phyloP scores from a whole-genome alignment of 1,139 yeast genomes.

The Hanseniaspora gamundiae region DNA sequence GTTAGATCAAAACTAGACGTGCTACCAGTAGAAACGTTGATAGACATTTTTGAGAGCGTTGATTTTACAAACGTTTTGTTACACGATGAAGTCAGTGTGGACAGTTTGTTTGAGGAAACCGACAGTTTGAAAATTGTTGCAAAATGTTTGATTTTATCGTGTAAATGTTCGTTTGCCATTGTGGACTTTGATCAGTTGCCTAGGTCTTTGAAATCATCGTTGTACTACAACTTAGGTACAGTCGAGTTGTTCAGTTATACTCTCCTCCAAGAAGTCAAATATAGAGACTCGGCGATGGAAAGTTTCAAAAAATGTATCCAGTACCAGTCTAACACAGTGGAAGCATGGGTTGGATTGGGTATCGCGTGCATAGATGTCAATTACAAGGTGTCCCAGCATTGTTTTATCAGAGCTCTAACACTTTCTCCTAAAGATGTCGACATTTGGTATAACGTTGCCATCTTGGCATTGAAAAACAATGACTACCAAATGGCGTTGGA shows the following conservation, averaged over 20 bases:
- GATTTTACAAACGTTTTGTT: constrained; percentile 5
- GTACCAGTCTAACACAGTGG: constrained; percentile 55
- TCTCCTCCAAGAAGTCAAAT: constrained; percentile 21
- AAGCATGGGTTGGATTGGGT: constrained; percentile 78
- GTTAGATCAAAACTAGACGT: constrained; percentile 34
- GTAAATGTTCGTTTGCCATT: constrained; percentile 18
- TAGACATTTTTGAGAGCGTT: constrained; percentile 25
- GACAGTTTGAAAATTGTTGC: constrained; percentile 18
- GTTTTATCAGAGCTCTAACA: constrained; percentile 72
- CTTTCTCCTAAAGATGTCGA: constrained; percentile 55
- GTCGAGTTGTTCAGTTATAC: constrained; percentile 42
- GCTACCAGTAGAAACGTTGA: constrained; percentile 34
- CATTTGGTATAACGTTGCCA: constrained; percentile 76
- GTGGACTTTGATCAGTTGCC: constrained; percentile 16
- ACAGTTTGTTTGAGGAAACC: constrained; percentile 11
- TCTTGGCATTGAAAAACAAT: constrained; percentile 54
- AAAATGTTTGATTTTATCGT: constrained; percentile 19
- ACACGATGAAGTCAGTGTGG: neutral
- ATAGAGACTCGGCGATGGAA: constrained; percentile 40
- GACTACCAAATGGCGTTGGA: constrained; percentile 65
- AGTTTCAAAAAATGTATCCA: constrained; percentile 56
- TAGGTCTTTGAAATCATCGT: constrained; percentile 45
- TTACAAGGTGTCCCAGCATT: constrained; percentile 78
- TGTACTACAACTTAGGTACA: constrained; percentile 60
- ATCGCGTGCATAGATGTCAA: constrained; percentile 48